Evolutionary conservation across 495 filamentous ascomycete species (phyloP), one percentile per base, ranked within the genome.

Genomic region (Hyaloscypha variabilis): DNA sequence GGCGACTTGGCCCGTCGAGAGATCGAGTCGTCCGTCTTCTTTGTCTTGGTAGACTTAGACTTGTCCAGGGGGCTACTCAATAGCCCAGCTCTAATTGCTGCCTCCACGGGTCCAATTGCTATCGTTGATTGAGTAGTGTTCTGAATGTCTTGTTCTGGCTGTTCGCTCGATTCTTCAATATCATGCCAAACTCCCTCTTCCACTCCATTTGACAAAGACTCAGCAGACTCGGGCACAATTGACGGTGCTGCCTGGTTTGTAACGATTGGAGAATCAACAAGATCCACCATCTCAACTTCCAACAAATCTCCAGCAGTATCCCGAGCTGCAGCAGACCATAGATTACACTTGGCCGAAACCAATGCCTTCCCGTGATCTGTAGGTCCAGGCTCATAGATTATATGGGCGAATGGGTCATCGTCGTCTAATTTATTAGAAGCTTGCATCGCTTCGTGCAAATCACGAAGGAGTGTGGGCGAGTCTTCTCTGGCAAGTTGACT

Each of bases 401-500:
- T 11, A 29, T 79, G 70, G 46, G 64, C 61, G 64, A 83, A 78
- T 14, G 77, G 73, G 67, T 74, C 72, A 21, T 64, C 69, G 3
- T 60, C 73, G 46, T 80, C 75, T 0, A 73, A 50, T 28, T 76
- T 68, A 50, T 81, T 83, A 0, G 91, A 94, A 58, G 82, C 80
- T 63, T 79, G 79, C 64, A 94, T 88, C 21, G 91, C 90, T 69
- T 83, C 75, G 62, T 94, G 91, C 36, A 90, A 78, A 57, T 94
- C 85, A 58, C 84, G 81, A 4, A 93, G 77, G 6, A 87, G 81
- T 2, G 82, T 80, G 3, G 91, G 90, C 0, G 91, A 91, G 57
- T 93, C 87, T 42, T 92, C 90, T 60, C 82, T 81, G 55, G 90
- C 90, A 21, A 98, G 78, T 74, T 98, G 94, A 75, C 94, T 97